These are phyloP conservation scores for Suillus occidentalis DNA, from an alignment of 768 basidiomycete genomes.

Conservation along the genomic window DNA sequence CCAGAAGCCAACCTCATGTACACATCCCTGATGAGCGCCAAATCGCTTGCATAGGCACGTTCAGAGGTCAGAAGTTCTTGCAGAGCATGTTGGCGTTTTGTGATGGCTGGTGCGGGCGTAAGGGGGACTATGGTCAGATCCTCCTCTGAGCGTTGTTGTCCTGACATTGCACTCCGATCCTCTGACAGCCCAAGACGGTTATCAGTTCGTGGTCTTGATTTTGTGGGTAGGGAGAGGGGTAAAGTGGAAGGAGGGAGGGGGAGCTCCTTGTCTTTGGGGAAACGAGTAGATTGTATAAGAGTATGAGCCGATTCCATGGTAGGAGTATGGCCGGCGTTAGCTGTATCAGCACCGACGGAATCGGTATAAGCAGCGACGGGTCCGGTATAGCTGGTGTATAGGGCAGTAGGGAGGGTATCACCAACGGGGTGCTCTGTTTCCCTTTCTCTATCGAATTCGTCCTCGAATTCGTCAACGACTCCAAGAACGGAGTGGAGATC, in stretches of 20 bases:
- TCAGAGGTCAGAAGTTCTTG: conserved; percentile 79
- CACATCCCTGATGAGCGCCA: conserved; percentile 73
- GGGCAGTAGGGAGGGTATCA: neutral
- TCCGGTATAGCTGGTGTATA: neutral
- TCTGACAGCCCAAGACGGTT: conserved; percentile 20
- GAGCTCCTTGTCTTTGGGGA: conserved; percentile 28
- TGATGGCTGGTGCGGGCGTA: conserved; percentile 39
- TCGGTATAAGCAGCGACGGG: conserved; percentile 4
- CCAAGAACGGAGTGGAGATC: conserved; percentile 13
- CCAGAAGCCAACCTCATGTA: conserved; percentile 80
- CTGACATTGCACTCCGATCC: conserved; percentile 12
- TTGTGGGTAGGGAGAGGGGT: conserved; percentile 1
- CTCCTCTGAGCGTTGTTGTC: conserved; percentile 21
- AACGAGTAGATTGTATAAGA: conserved; percentile 1
- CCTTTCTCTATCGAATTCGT: conserved; percentile 5
- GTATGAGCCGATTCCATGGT: conserved; percentile 1
- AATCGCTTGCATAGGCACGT: conserved; percentile 80
- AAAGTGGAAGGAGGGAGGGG: conserved; percentile 26
- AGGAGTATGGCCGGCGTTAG: conserved; percentile 4
- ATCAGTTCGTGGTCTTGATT: conserved; percentile 22
- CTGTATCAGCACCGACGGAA: neutral
- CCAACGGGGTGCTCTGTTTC: neutral
- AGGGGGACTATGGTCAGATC: conserved; percentile 24
- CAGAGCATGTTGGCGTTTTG: conserved; percentile 77
- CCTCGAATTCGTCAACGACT: conserved; percentile 4